A percentile compares a stretch with the other conserved stretches of the same genome.
Conservation (phyloP, 208 protist species). For the Acanthamoeba culbertsoni region DNA sequence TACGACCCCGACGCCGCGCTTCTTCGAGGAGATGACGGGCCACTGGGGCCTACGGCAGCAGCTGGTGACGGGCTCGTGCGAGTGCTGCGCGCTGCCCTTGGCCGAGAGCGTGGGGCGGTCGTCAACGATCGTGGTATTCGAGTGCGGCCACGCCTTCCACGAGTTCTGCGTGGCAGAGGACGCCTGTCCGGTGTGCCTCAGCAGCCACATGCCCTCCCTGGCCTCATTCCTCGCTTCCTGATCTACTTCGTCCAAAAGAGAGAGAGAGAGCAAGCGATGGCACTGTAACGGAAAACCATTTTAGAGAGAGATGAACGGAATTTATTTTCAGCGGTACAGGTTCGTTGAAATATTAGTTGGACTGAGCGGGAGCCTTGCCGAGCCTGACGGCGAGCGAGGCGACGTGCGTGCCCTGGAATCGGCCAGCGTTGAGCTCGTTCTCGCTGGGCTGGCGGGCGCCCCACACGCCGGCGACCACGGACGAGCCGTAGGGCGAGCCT, state of each 20-base stretch:
- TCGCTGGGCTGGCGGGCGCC: constrained; percentile 32
- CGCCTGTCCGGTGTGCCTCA: neutral
- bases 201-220: neutral
- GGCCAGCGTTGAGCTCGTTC: constrained; percentile 30
- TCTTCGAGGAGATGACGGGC: constrained; percentile 53
- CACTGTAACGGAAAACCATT: neutral
- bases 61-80: neutral
- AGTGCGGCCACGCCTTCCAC: constrained; percentile 19
- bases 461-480: constrained; percentile 48
- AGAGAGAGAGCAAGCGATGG: neutral
- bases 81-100: constrained; percentile 7
- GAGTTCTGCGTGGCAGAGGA: constrained; percentile 22
- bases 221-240: neutral
- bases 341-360: too few relatives aligned
- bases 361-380: constrained; percentile 14
- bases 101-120: neutral
- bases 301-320: too few relatives aligned
- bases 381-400: constrained; percentile 45
- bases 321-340: too few relatives aligned
- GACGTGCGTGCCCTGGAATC: constrained; percentile 68
- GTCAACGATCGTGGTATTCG: neutral
- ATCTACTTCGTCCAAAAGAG: too few relatives aligned
- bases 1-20: neutral
- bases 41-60: constrained; percentile 8
- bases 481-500: constrained; percentile 42